These are phyloP conservation scores for Yamadazyma sp. DNA, from an alignment of 1,139 yeast genomes.

Conservation along the genomic window DNA sequence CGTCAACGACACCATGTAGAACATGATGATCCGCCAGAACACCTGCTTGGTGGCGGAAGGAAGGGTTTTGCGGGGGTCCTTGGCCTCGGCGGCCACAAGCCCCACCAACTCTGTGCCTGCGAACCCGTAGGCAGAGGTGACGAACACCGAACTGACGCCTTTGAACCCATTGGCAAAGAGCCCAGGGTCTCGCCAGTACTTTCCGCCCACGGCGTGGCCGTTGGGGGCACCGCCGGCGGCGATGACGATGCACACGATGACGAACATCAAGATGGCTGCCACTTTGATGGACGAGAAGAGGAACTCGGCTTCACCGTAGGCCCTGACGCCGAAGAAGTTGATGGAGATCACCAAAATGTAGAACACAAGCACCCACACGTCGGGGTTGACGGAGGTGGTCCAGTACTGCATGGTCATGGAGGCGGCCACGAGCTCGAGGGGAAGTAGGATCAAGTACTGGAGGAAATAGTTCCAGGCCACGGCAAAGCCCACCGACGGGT, in stretches of 20 bases:
- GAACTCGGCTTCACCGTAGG: slow-evolving; percentile 48
- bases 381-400: slow-evolving; percentile 37
- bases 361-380: slow-evolving; percentile 39
- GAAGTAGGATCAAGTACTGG: slow-evolving; percentile 36
- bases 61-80: slow-evolving; percentile 36
- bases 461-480: slow-evolving; percentile 46
- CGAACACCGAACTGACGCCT: slow-evolving; percentile 41
- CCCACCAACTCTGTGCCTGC: slow-evolving; percentile 47
- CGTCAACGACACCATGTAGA: slow-evolving; percentile 39
- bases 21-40: slow-evolving; percentile 45
- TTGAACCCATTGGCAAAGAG: slow-evolving; percentile 45
- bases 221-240: slow-evolving; percentile 44
- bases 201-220: slow-evolving; percentile 38
- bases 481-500: slow-evolving; percentile 43
- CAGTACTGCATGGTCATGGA: slow-evolving; percentile 43
- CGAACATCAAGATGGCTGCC: slow-evolving; percentile 40
- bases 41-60: slow-evolving; percentile 47
- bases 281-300: slow-evolving; percentile 39
- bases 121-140: slow-evolving; percentile 44
- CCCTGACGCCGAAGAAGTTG: slow-evolving; percentile 41
- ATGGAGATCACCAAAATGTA: slow-evolving; percentile 36
- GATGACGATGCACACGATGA: slow-evolving; percentile 40
- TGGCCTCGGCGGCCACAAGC: slow-evolving; percentile 42
- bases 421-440: slow-evolving; percentile 41
- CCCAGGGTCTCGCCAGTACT: slow-evolving; percentile 42